A percentile compares a stretch with the other conserved stretches of the same genome.
Evolutionary conservation across 495 filamentous ascomycete species (phyloP).

Genomic region (Penicillium maclennaniae): DNA sequence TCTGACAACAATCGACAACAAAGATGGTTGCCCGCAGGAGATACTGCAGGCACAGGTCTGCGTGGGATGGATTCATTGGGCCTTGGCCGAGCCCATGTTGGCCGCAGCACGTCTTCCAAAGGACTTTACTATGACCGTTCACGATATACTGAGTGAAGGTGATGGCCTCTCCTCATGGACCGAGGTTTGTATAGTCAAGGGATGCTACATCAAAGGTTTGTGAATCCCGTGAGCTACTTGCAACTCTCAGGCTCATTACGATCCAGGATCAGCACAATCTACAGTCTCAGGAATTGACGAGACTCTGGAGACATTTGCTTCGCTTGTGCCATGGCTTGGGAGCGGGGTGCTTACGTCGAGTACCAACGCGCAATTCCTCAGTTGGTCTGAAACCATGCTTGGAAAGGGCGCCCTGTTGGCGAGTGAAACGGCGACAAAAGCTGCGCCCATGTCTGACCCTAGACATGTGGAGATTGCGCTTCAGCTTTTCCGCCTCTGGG

Average conservation of each 20-base stretch:
- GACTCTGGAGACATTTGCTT: conserved; percentile 60
- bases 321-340: conserved; percentile 57
- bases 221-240: neutral
- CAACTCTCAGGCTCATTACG: conserved; percentile 9
- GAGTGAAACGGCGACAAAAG: conserved; percentile 50
- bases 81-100: conserved; percentile 59
- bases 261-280: conserved; percentile 56
- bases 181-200: conserved; percentile 73
- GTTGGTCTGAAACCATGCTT: conserved; percentile 76
- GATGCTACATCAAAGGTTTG: conserved; percentile 66
- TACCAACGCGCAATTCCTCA: conserved; percentile 51
- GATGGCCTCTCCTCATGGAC: conserved; percentile 63
- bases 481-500: conserved; percentile 39
- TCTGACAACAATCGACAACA: conserved; percentile 62
- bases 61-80: conserved; percentile 78
- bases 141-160: conserved; percentile 43
- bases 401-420: conserved; percentile 66
- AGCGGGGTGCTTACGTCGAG: conserved; percentile 26
- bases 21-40: conserved; percentile 58
- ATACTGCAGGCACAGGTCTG: conserved; percentile 76
- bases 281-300: conserved; percentile 49
- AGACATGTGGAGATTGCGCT: conserved; percentile 35
- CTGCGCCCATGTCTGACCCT: conserved; percentile 20
- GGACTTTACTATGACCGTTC: conserved; percentile 50
- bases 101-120: conserved; percentile 61